A percentile compares a stretch with the other conserved stretches of the same genome.
Conservation (phyloP, 257 asterid genomes). For the Solanum paucissectum region DNA sequence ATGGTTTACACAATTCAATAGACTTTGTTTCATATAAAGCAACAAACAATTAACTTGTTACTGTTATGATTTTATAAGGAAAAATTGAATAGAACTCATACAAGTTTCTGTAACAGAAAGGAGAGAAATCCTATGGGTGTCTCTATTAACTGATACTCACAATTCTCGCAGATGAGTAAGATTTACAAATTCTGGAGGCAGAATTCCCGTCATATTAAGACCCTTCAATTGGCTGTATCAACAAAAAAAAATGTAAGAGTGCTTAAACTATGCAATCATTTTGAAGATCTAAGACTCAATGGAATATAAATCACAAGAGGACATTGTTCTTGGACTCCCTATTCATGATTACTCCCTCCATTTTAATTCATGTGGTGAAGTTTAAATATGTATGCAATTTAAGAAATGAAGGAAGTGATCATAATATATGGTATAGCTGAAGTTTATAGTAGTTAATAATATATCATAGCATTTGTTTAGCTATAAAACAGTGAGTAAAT, state of each 20-base stretch:
- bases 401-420: not conserved
- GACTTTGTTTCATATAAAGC: not conserved
- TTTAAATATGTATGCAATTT: no score
- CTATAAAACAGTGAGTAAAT: not conserved
- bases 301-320: not conserved
- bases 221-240: conserved; percentile 47
- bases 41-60: not conserved
- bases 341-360: not conserved
- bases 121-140: not conserved
- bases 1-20: not conserved
- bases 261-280: not conserved
- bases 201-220: conserved; percentile 51
- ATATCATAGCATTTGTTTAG: not conserved
- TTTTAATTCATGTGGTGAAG: not conserved
- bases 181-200: conserved; percentile 57
- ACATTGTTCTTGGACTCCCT: not conserved
- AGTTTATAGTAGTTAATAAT: not conserved
- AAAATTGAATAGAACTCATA: not conserved
- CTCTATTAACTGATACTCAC: conserved; percentile 33
- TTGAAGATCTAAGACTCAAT: not conserved
- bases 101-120: not conserved
- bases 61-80: not conserved
- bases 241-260: not conserved
- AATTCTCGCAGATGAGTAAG: conserved; percentile 39
- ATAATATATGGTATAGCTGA: not conserved